Evolutionary conservation across 768 basidiomycete species (phyloP).

Genomic region (Pholiota microspora): DNA sequence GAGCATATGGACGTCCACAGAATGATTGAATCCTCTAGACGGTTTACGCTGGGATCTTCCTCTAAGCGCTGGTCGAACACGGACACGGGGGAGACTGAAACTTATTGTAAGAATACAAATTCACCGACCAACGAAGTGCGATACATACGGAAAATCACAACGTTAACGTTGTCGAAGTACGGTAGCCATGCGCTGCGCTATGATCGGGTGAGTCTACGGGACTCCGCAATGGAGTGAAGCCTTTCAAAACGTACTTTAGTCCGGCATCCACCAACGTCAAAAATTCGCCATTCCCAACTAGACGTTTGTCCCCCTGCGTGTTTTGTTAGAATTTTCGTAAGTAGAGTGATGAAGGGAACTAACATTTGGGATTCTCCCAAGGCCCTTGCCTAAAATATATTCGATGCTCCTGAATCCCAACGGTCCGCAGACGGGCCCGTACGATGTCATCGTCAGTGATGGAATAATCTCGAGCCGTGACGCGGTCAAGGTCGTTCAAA

Average conservation of each 20-base stretch:
- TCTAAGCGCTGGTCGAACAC: slow-evolving; percentile 75
- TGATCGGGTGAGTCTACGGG: slow-evolving; percentile 12
- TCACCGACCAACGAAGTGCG: background rate
- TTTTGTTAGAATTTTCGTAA: background rate
- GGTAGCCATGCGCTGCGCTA: slow-evolving; percentile 80
- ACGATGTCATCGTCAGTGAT: slow-evolving; percentile 76
- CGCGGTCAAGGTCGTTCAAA: slow-evolving; percentile 63
- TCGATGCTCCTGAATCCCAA: slow-evolving; percentile 68
- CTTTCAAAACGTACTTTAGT: slow-evolving; percentile 45
- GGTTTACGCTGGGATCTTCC: slow-evolving; percentile 69
- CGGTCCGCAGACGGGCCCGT: slow-evolving; percentile 65
- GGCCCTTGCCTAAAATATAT: slow-evolving; percentile 45
- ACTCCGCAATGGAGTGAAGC: slow-evolving; percentile 1
- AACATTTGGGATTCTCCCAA: slow-evolving; percentile 35
- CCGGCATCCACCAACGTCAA: slow-evolving; percentile 75
- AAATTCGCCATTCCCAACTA: slow-evolving; percentile 66
- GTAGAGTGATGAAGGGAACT: slow-evolving; percentile 4
- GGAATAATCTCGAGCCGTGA: slow-evolving; percentile 56
- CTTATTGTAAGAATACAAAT: background rate
- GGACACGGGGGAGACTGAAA: slow-evolving; percentile 66
- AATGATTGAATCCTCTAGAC: slow-evolving; percentile 70
- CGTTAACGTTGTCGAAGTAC: slow-evolving; percentile 76
- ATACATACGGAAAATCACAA: slow-evolving; percentile 65
- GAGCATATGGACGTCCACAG: slow-evolving; percentile 72
- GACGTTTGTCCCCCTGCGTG: slow-evolving; percentile 27